A percentile compares a stretch with the other conserved stretches of the same genome.
Evolutionary conservation across 164 flowering plant genomes (phyloP).

Genomic region (Echeveria elegans): DNA sequence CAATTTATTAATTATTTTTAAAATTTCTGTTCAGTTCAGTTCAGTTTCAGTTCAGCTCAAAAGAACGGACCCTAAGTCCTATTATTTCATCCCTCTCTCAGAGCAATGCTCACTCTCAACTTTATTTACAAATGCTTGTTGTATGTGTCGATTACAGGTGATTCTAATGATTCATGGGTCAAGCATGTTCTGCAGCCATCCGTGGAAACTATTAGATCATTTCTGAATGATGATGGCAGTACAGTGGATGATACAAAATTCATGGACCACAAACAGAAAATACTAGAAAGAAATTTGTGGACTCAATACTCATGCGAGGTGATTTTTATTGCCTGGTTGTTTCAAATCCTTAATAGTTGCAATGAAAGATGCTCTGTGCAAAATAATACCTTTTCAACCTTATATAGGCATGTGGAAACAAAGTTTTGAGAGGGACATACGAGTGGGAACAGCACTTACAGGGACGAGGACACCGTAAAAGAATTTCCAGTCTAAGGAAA

Average conservation of each 20-base stretch:
- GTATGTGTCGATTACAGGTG: constrained; percentile 23
- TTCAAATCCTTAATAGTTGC: neutral
- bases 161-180: constrained; percentile 47
- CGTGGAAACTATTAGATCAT: constrained; percentile 36
- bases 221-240: constrained; percentile 25
- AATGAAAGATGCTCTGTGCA: neutral
- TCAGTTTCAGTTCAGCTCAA: no score
- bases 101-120: no score
- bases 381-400: neutral
- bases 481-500: constrained; percentile 38
- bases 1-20: no score
- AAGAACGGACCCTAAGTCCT: no score
- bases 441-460: constrained; percentile 86
- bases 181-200: constrained; percentile 57
- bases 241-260: constrained; percentile 10
- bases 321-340: constrained; percentile 9
- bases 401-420: constrained; percentile 68
- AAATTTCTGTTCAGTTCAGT: no score
- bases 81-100: no score
- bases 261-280: constrained; percentile 10
- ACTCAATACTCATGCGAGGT: constrained; percentile 76
- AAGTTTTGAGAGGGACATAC: constrained; percentile 60
- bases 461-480: constrained; percentile 73
- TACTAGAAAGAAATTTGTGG: constrained; percentile 68
- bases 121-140: constrained; percentile 6